Percentiles rank a stretch among this genome's conserved stretches.
These are phyloP conservation scores for Arthrobotrys megalospora DNA, from an alignment of 2,329 filamentous ascomycete species.

Conservation along the genomic window DNA sequence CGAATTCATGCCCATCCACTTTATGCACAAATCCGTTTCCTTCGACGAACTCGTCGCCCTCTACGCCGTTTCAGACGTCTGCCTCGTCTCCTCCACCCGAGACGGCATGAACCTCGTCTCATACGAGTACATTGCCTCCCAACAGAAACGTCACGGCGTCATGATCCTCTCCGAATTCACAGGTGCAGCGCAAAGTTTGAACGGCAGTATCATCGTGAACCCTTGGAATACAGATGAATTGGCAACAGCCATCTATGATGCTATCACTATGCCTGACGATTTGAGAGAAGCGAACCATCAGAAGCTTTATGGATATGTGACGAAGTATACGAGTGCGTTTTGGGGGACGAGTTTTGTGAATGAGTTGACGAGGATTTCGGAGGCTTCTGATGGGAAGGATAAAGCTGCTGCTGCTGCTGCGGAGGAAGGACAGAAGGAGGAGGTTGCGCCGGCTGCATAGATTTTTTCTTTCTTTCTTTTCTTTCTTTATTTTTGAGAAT, in stretches of 20 bases:
- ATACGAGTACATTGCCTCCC: slow-evolving; percentile 97
- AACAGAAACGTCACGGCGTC: slow-evolving; percentile 89
- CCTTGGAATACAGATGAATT: slow-evolving; percentile 99
- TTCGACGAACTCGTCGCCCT: slow-evolving; percentile 87
- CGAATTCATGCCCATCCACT: slow-evolving; percentile 99
- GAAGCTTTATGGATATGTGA: slow-evolving; percentile 94
- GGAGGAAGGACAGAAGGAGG: slow-evolving; percentile 11
- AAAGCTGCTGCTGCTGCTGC: slow-evolving; percentile 8
- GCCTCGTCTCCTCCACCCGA: slow-evolving; percentile 67
- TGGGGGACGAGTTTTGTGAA: slow-evolving; percentile 95
- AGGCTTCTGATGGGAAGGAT: slow-evolving; percentile 2
- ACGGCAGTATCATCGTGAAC: slow-evolving; percentile 94
- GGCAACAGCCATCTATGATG: slow-evolving; percentile 91
- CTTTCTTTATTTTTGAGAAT: not conserved
- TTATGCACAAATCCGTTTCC: slow-evolving; percentile 94
- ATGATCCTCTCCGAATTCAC: slow-evolving; percentile 98
- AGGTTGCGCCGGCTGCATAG: slow-evolving; percentile 6
- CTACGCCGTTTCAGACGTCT: slow-evolving; percentile 65
- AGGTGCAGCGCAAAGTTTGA: slow-evolving; percentile 92
- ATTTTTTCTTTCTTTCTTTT: not conserved
- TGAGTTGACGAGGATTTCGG: slow-evolving; percentile 73
- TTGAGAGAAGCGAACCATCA: slow-evolving; percentile 88
- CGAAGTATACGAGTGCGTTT: slow-evolving; percentile 97
- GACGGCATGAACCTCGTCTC: slow-evolving; percentile 99
- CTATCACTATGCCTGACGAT: slow-evolving; percentile 95